Conservation (phyloP, 306 rosid species). For the Alnus rubra region DNA sequence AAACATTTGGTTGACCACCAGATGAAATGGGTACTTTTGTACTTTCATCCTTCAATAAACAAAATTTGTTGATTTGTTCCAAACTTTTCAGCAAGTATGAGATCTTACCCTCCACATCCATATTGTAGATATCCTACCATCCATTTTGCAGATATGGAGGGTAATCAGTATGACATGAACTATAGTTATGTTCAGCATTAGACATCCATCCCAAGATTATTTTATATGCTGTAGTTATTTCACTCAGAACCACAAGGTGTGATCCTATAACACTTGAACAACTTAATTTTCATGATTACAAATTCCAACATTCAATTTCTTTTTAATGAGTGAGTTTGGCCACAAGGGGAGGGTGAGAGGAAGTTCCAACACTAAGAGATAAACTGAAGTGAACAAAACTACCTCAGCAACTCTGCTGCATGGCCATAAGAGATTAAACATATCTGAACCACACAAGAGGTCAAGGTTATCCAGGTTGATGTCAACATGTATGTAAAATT, state of each 20-base stretch:
- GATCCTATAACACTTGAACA: neutral
- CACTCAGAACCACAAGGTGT: neutral
- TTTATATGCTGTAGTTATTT: neutral
- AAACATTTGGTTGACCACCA: neutral
- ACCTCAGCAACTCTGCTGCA: neutral
- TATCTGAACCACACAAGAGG: neutral
- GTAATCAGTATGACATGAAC: neutral
- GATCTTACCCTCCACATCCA: neutral
- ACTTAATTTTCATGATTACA: neutral
- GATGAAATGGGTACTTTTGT: neutral
- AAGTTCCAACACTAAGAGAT: neutral
- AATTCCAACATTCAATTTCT: neutral
- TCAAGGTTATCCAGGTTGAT: neutral
- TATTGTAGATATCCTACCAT: too few relatives aligned
- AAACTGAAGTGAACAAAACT: neutral
- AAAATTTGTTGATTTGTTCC: neutral
- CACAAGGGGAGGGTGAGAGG: neutral
- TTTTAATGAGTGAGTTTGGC: neutral
- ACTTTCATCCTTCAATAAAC: neutral
- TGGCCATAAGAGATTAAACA: too few relatives aligned
- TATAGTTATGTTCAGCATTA: neutral
- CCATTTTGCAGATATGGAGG: neutral
- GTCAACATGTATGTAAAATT: neutral
- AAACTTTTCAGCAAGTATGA: neutral
- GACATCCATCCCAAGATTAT: constrained; percentile 1